Percentiles rank a stretch among this genome's conserved stretches.
phyloP scores from a whole-genome alignment of 345 rosid species.

The Salix suchowensis region DNA sequence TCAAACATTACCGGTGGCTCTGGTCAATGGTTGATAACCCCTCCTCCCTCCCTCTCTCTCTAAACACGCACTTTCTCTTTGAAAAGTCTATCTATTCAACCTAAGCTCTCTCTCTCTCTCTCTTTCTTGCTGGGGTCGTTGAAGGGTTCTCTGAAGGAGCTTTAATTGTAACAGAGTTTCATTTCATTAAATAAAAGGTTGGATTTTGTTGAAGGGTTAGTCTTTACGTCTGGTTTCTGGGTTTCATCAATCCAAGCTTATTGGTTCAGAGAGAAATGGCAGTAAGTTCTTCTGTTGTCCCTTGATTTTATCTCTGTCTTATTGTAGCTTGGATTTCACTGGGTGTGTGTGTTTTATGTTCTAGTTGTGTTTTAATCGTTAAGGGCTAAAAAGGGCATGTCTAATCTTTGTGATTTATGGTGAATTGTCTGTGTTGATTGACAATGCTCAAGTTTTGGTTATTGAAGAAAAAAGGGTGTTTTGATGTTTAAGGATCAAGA shows the following conservation, averaged over 20 bases:
- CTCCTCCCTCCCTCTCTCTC: constrained; percentile 13
- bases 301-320: neutral
- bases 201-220: neutral
- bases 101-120: constrained; percentile 4
- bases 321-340: neutral
- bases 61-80: neutral
- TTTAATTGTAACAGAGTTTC: neutral
- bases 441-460: constrained; percentile 2
- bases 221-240: neutral
- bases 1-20: constrained; percentile 40
- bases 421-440: constrained; percentile 12
- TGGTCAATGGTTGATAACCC: constrained; percentile 61
- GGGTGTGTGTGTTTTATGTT: neutral
- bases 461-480: neutral
- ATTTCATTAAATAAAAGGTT: neutral
- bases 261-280: constrained; percentile 43
- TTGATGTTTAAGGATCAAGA: neutral
- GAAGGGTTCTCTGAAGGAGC: constrained; percentile 2
- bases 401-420: neutral
- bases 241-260: constrained; percentile 6
- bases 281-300: constrained; percentile 35
- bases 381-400: neutral
- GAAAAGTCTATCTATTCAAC: constrained; percentile 1
- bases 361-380: neutral
- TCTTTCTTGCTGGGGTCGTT: constrained; percentile 6